Conservation (phyloP, 306 rosid genomes). For the Spatholobus suberectus region DNA sequence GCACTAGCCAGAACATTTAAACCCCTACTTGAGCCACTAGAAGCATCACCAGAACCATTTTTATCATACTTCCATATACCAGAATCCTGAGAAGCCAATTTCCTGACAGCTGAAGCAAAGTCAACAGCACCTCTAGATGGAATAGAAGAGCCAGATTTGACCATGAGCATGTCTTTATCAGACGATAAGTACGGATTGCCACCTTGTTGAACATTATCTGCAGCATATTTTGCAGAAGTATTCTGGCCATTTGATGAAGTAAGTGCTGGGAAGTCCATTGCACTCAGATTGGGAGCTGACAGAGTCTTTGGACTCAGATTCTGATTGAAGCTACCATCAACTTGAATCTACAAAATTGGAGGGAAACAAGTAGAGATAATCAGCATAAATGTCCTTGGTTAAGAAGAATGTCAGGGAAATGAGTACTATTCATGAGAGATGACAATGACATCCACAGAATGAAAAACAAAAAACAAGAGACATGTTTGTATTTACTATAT, state of each 20-base stretch:
- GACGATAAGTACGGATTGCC: slow-evolving; percentile 63
- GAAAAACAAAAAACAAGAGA: slow-evolving; percentile 10
- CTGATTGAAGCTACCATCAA: slow-evolving; percentile 77
- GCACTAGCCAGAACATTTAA: slow-evolving; percentile 67
- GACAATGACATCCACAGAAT: slow-evolving; percentile 18
- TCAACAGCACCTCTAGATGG: slow-evolving; percentile 81
- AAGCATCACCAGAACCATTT: slow-evolving; percentile 70
- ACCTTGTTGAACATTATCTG: slow-evolving; percentile 76
- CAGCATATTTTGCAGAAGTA: slow-evolving; percentile 61
- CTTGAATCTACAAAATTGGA: slow-evolving; percentile 82
- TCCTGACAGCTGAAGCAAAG: slow-evolving; percentile 94
- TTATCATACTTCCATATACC: slow-evolving; percentile 90
- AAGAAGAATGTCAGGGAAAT: slow-evolving; percentile 29
- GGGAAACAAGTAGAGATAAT: neutral
- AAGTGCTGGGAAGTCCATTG: slow-evolving; percentile 91
- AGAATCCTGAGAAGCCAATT: slow-evolving; percentile 90
- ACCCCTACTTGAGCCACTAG: slow-evolving; percentile 88
- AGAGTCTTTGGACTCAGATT: slow-evolving; percentile 74
- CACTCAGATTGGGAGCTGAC: slow-evolving; percentile 76
- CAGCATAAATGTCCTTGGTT: slow-evolving; percentile 4
- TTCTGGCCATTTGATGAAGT: slow-evolving; percentile 61
- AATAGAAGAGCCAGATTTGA: slow-evolving; percentile 72
- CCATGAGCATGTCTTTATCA: slow-evolving; percentile 79
- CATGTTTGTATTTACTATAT: neutral
- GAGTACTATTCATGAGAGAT: slow-evolving; percentile 13